Base-by-base conservation (phyloP, 208 protist species). In the Acanthamoeba triangularis region DNA sequence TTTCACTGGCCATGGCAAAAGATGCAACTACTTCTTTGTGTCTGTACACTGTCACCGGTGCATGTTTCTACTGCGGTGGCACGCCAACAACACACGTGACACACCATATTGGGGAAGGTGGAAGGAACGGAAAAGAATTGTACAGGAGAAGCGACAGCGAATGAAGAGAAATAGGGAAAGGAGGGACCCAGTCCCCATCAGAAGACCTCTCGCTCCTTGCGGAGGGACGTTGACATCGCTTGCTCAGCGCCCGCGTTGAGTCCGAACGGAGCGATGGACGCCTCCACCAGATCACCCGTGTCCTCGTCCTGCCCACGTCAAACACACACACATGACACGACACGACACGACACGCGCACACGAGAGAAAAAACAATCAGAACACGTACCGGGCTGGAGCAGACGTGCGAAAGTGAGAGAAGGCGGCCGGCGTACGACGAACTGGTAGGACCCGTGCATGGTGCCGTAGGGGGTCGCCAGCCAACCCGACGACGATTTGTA, bases 251-350 rank as follows among this genome's bases (percentile, higher is more conserved):
- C 37, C 23, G 74, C 16, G 37, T 49, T 82, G 74, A 82, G 74
- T 28, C 74, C 74, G 37, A 82, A 82, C 20, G 74, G 74, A 52
- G 74, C 74, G 25, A 82, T 82, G 11, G 74, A 52, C 18, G 74
- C 74, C 41, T 82, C 74, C 18, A 82, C 37, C 7, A 82, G 30
- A 16, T 82, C 74, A 2, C 74, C 74, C 20, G 74, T 82, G 74
- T 82, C 74, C 37, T 82, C 74, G 25, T 82, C 74, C 74, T 82
- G 37, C 25, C 0, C n/a, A n/a, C n/a, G n/a, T n/a, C n/a, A n/a
- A n/a, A n/a, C n/a, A n/a, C n/a, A n/a, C n/a, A n/a, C n/a, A n/a
- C n/a, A n/a, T n/a, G n/a, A n/a, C n/a, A n/a, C n/a, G n/a, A n/a
- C n/a, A n/a, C n/a, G n/a, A n/a, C n/a, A n/a, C n/a, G n/a, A n/a